Percentiles rank a stretch among this genome's conserved stretches.
phyloP scores from a whole-genome alignment of 257 asterid genomes.

The Prunella vulgaris region DNA sequence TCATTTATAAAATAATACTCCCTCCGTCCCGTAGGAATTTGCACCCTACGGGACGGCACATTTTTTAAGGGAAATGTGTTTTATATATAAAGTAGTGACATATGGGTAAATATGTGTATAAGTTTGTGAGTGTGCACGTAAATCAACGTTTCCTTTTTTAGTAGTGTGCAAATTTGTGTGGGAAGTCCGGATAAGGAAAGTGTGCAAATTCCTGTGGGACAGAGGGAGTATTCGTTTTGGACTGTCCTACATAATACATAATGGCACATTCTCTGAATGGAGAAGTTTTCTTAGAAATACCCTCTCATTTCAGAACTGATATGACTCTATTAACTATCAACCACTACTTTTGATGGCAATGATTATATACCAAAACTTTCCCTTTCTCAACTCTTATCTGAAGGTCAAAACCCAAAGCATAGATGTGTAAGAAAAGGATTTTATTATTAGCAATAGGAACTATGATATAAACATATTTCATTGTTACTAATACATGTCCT shows the following conservation, averaged over 20 bases:
- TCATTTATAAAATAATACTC: no score
- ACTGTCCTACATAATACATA: background rate
- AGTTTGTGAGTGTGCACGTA: no score
- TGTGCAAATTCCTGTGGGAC: no score
- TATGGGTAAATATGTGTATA: no score
- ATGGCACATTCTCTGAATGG: background rate
- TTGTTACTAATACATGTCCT: background rate
- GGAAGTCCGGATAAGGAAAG: no score
- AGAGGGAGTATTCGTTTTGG: background rate
- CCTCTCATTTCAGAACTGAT: background rate
- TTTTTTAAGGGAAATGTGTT: no score
- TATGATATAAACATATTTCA: constrained; percentile 35
- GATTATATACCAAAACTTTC: background rate
- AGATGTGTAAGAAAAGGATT: background rate
- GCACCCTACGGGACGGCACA: no score
- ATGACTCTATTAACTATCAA: background rate
- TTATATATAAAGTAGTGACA: no score
- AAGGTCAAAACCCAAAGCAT: background rate
- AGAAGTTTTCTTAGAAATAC: background rate
- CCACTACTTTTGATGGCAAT: background rate
- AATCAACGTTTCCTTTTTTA: no score
- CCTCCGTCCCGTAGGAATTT: no score
- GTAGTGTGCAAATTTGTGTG: no score
- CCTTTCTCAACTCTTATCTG: background rate
- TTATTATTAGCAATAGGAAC: background rate